These are phyloP conservation scores for Ammopiptanthus mongolicus DNA, from an alignment of 306 rosid species.

Conservation along the genomic window DNA sequence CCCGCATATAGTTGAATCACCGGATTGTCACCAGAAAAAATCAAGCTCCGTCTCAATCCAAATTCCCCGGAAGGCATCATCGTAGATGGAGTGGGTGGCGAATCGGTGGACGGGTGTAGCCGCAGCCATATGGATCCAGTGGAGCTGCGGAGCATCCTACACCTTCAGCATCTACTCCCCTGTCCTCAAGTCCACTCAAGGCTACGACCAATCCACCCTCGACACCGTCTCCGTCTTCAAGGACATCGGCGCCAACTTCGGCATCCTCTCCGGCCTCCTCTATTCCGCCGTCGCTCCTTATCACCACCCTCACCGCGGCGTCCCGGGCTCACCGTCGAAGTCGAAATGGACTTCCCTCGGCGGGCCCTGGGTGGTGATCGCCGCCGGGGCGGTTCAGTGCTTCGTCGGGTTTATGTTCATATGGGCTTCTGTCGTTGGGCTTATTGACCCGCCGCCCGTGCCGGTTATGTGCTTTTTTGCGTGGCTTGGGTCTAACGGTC, in stretches of 20 bases:
- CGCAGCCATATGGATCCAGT: constrained; percentile 77
- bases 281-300: constrained; percentile 58
- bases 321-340: not conserved
- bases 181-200: constrained; percentile 60
- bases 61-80: not conserved
- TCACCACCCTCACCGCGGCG: not conserved
- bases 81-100: constrained; percentile 35
- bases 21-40: too few relatives aligned
- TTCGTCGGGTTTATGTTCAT: constrained; percentile 61
- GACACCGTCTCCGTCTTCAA: constrained; percentile 93
- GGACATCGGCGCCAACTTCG: constrained; percentile 85
- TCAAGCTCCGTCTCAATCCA: too few relatives aligned
- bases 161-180: constrained; percentile 86
- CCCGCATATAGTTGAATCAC: too few relatives aligned
- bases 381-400: constrained; percentile 56
- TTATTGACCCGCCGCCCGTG: constrained; percentile 55
- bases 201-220: constrained; percentile 83
- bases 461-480: constrained; percentile 61
- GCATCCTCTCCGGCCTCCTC: constrained; percentile 71
- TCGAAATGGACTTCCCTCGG: constrained; percentile 25
- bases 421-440: constrained; percentile 73
- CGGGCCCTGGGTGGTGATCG: constrained; percentile 73
- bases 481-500: constrained; percentile 58
- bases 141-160: constrained; percentile 78
- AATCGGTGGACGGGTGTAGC: constrained; percentile 63